Percentiles rank a stretch among this genome's conserved stretches.
Evolutionary conservation across 768 basidiomycete genomes (phyloP).

Genomic region (Phylloporus sp.): DNA sequence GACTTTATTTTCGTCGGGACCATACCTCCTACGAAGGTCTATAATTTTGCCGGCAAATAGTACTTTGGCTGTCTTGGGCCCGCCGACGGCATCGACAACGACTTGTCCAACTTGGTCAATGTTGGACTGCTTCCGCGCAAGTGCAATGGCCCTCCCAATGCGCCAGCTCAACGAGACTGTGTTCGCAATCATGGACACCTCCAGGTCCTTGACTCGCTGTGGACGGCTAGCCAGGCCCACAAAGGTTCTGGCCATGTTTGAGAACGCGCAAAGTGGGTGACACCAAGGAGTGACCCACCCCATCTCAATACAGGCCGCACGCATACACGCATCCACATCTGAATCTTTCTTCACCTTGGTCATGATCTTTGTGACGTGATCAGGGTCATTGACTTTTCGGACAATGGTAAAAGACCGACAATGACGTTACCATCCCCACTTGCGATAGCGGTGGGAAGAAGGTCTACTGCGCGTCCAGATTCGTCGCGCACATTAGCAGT

Average conservation of each 20-base stretch:
- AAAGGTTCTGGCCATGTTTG: constrained; percentile 28
- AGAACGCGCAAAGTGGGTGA: neutral
- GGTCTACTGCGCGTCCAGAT: constrained; percentile 22
- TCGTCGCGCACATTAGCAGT: constrained; percentile 30
- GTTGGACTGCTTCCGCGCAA: constrained; percentile 45
- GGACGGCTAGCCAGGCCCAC: constrained; percentile 45
- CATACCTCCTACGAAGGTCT: constrained; percentile 40
- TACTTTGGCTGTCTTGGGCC: constrained; percentile 32
- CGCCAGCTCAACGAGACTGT: constrained; percentile 61
- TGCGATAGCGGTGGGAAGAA: constrained; percentile 33
- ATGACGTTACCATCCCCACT: constrained; percentile 39
- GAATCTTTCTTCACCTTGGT: constrained; percentile 41
- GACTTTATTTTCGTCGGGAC: neutral
- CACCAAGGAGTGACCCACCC: constrained; percentile 28
- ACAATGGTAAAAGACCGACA: constrained; percentile 12
- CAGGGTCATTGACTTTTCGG: constrained; percentile 5
- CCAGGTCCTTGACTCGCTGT: constrained; percentile 33
- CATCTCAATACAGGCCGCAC: constrained; percentile 50
- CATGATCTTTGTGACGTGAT: constrained; percentile 32
- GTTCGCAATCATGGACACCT: constrained; percentile 43
- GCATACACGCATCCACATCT: constrained; percentile 43
- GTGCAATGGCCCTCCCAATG: constrained; percentile 55
- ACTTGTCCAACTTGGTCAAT: constrained; percentile 35
- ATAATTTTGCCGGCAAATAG: constrained; percentile 61
- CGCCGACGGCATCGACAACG: constrained; percentile 36